These are phyloP conservation scores for Chiua virens DNA, from an alignment of 768 basidiomycete species.

Conservation along the genomic window DNA sequence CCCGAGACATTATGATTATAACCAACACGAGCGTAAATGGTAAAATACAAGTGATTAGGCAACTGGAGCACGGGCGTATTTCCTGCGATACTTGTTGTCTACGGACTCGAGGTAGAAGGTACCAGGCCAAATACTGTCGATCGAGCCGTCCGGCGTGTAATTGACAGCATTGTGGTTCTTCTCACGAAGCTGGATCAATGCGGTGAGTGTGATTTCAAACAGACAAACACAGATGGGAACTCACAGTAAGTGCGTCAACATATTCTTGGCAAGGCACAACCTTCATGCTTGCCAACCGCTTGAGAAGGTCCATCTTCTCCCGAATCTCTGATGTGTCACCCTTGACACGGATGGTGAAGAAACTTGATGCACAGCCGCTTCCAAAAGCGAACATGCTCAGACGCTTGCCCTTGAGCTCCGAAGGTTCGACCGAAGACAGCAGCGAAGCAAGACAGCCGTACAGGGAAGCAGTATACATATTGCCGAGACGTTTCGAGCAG, in stretches of 20 bases:
- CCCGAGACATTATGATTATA: background rate
- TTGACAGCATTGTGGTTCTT: conserved; percentile 90
- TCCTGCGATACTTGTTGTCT: conserved; percentile 89
- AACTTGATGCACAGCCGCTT: conserved; percentile 90
- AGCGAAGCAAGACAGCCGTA: conserved; percentile 93
- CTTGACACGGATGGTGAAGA: conserved; percentile 86
- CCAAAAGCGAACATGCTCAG: conserved; percentile 97
- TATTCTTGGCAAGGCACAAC: conserved; percentile 93
- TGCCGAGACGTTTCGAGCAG: conserved; percentile 88
- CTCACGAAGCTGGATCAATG: conserved; percentile 78
- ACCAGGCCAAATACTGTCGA: conserved; percentile 94
- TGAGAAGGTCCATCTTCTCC: conserved; percentile 77
- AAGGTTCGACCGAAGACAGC: conserved; percentile 68
- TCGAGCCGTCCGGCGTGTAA: conserved; percentile 81
- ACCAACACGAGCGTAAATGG: background rate
- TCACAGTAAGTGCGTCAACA: conserved; percentile 74
- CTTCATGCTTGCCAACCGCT: conserved; percentile 80
- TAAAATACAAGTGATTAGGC: conserved; percentile 16
- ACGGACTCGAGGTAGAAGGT: conserved; percentile 90
- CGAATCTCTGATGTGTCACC: conserved; percentile 84
- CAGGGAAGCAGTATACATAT: conserved; percentile 98
- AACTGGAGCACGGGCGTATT: conserved; percentile 59
- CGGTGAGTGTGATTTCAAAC: background rate
- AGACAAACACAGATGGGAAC: conserved; percentile 18
- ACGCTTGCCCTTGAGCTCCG: conserved; percentile 75